Evolutionary conservation across 371 early-diverging fungal genomes (phyloP).

Genomic region (Dichotomocladium elegans): DNA sequence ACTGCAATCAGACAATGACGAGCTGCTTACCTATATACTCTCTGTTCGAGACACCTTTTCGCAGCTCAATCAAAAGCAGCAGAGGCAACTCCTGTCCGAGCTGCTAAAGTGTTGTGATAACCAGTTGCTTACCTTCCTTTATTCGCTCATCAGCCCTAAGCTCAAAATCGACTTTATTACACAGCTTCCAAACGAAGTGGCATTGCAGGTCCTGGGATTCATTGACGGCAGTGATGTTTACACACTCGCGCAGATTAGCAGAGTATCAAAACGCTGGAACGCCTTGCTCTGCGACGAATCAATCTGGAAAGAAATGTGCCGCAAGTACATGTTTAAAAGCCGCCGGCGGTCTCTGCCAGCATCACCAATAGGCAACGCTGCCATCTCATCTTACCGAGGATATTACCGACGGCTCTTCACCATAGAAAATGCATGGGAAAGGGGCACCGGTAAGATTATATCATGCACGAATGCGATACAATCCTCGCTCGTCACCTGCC

Average conservation of each 20-base stretch:
- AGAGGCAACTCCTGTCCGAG: slow-evolving; percentile 36
- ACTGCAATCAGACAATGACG: not conserved
- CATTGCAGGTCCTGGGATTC: slow-evolving; percentile 66
- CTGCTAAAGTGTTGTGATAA: slow-evolving; percentile 54
- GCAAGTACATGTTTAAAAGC: slow-evolving; percentile 25
- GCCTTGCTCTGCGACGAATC: slow-evolving; percentile 63
- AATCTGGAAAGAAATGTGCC: slow-evolving; percentile 49
- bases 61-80: slow-evolving; percentile 30
- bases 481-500: slow-evolving; percentile 75
- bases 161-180: slow-evolving; percentile 80
- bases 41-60: slow-evolving; percentile 24
- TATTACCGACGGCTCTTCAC: slow-evolving; percentile 19
- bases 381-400: slow-evolving; percentile 20
- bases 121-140: slow-evolving; percentile 52
- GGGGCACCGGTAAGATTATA: slow-evolving; percentile 59
- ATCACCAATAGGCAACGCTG: not conserved
- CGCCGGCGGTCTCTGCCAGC: not conserved
- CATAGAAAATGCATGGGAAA: slow-evolving; percentile 75
- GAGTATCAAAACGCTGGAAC: slow-evolving; percentile 77
- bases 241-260: slow-evolving; percentile 68
- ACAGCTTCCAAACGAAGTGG: slow-evolving; percentile 73
- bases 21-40: slow-evolving; percentile 5
- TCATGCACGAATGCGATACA: slow-evolving; percentile 51
- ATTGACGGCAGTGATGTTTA: slow-evolving; percentile 60
- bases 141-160: slow-evolving; percentile 55